phyloP scores from a whole-genome alignment of 2,329 filamentous ascomycete genomes.

The Hypoxylon rubiginosum region DNA sequence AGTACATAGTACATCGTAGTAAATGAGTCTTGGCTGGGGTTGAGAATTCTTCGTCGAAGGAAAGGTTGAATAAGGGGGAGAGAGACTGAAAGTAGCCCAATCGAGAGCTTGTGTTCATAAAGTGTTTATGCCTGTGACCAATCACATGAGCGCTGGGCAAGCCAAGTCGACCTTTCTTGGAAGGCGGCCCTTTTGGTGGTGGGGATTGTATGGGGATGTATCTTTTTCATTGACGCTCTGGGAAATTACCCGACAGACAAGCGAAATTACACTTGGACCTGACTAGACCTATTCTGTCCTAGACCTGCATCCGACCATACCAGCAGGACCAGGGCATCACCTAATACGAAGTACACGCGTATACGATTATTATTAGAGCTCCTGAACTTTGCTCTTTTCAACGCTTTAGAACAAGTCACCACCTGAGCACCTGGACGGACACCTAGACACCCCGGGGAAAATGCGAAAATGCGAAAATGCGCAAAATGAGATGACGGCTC shows the following conservation, averaged over 20 bases:
- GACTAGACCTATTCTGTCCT: constrained; percentile 37
- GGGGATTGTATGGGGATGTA: constrained; percentile 16
- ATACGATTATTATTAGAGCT: constrained; percentile 21
- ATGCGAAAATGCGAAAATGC: constrained; percentile 17
- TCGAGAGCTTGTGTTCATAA: constrained; percentile 25
- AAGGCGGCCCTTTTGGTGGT: constrained; percentile 25
- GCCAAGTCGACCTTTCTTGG: constrained; percentile 30
- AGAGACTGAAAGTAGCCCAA: constrained; percentile 22
- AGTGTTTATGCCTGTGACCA: constrained; percentile 21
- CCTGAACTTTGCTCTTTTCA: too few species aligned
- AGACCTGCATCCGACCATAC: constrained; percentile 13
- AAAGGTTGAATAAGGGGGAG: constrained; percentile 29
- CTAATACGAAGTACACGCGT: constrained; percentile 30
- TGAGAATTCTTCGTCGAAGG: constrained; percentile 23
- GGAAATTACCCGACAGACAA: constrained; percentile 49
- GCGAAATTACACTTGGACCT: constrained; percentile 48
- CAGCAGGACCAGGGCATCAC: constrained; percentile 15
- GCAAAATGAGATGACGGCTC: neutral
- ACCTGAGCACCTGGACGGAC: too few species aligned
- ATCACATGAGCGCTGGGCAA: constrained; percentile 18
- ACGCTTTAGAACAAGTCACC: too few species aligned
- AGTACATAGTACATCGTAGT: constrained; percentile 7
- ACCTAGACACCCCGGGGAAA: too few species aligned
- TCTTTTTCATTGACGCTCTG: constrained; percentile 37
- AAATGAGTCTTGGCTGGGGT: constrained; percentile 4